Percentiles rank a stretch among this genome's conserved stretches.
Evolutionary conservation across 2,329 filamentous ascomycete genomes (phyloP).

Genomic region (Pestalotiopsis sp.): DNA sequence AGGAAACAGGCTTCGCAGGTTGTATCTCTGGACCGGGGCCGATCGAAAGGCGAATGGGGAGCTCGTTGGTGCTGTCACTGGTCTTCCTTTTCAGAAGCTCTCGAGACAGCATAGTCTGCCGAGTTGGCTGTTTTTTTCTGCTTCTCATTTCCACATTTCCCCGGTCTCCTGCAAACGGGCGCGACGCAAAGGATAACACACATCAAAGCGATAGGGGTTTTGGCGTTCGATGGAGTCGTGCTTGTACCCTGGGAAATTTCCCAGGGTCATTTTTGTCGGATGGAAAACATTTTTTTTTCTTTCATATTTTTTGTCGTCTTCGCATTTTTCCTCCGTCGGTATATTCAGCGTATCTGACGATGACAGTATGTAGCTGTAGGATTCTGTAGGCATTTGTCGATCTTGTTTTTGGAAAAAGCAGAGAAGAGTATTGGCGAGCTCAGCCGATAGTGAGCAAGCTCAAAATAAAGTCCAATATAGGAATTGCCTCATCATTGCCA

Average conservation of each 20-base stretch:
- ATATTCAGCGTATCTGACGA: slow-evolving; percentile 2
- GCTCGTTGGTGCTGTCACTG: neutral
- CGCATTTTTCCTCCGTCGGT: neutral
- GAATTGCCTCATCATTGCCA: neutral
- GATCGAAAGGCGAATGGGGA: neutral
- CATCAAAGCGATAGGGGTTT: slow-evolving; percentile 9
- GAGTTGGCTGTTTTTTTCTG: neutral
- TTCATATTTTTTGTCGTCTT: neutral
- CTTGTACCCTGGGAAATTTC: neutral
- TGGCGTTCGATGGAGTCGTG: slow-evolving; percentile 3
- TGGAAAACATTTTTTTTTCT: neutral
- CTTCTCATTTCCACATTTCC: neutral
- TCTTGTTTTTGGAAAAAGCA: neutral
- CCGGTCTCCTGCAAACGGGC: neutral
- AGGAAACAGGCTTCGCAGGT: neutral
- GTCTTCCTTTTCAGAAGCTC: neutral
- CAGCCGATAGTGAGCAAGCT: neutral
- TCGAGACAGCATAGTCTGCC: neutral
- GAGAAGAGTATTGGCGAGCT: neutral
- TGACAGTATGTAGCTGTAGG: neutral
- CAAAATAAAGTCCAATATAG: neutral
- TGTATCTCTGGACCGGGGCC: neutral
- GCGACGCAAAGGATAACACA: neutral
- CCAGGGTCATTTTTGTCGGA: neutral
- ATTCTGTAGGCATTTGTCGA: neutral